phyloP scores from a whole-genome alignment of 495 filamentous ascomycete genomes.

The Aspergillus bertholletiae region DNA sequence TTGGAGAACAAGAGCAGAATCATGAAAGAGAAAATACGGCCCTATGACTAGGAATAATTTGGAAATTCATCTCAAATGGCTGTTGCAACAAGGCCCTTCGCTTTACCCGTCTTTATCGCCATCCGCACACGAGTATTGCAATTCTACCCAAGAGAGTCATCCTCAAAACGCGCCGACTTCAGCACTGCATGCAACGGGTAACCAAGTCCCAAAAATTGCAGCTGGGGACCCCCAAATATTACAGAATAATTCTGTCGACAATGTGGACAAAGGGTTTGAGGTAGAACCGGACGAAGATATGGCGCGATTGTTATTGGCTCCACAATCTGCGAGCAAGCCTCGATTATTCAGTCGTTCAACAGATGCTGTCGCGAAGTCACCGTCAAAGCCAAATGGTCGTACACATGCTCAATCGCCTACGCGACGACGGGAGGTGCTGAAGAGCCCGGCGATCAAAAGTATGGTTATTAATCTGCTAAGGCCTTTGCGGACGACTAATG shows the following conservation, averaged over 20 bases:
- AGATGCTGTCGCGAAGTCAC: conserved; percentile 14
- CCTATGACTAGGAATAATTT: conserved; percentile 54
- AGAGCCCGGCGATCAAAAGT: conserved; percentile 21
- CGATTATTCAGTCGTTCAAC: conserved; percentile 40
- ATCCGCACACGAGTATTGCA: conserved; percentile 19
- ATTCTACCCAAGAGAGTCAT: conserved; percentile 14
- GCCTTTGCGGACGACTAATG: background rate
- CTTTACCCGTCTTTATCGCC: conserved; percentile 30
- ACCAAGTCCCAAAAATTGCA: conserved; percentile 5
- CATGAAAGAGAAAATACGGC: conserved; percentile 32
- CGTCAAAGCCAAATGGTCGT: conserved; percentile 11
- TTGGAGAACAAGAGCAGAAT: conserved; percentile 10
- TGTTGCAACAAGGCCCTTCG: conserved; percentile 40
- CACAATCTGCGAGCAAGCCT: conserved; percentile 50
- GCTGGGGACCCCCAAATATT: conserved; percentile 10
- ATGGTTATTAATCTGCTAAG: background rate
- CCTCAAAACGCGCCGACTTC: conserved; percentile 5
- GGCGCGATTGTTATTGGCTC: conserved; percentile 53
- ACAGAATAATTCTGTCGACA: conserved; percentile 8
- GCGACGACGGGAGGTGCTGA: conserved; percentile 22
- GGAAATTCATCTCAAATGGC: conserved; percentile 46
- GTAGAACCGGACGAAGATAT: conserved; percentile 41
- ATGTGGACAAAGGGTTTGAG: conserved; percentile 21
- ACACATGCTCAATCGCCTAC: conserved; percentile 16
- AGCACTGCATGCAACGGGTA: background rate